Evolutionary conservation across 1,284 basidiomycete species (phyloP), one percentile per base, ranked within the genome.

Genomic region (Ganoderma sinense): DNA sequence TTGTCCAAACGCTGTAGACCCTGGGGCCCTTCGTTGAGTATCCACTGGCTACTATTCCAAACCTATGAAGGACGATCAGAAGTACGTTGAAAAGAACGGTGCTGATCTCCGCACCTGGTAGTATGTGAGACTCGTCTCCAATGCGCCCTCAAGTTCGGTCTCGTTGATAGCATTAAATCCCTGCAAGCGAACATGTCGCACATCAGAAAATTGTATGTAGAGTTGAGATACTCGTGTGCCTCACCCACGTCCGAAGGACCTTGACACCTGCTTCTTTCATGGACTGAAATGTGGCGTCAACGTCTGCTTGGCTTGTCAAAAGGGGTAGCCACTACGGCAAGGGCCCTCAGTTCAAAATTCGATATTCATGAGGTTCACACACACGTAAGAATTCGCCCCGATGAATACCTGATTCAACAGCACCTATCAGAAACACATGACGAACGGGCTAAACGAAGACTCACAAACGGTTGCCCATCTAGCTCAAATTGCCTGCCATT

Each of bases 1-100:
- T 86, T 86, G 75, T 93, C 91, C n/a, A 93, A 81, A 63, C 88
- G 89, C 71, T 90, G 87, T 58, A 93, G 81, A 40, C 91, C 91
- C 74, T 91, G 90, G 2, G 89, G 79, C 3, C 90, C 90, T 53
- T 85, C 84, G 72, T 93, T 92, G 23, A 87, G 75, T 7, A 74
- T 76, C 86, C 86, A 88, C 18, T 84, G 81, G 59, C 79, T 81
- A 43, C 83, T 83, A 62, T 87, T 85, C 87, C 87, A 88, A 20
- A 86, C 75, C 84, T 85, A 58, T 4, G 29, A 36, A 23, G 41
- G 16, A 33, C 16, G 39, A 48, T 71, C 4, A 20, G 48, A 29
- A 40, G 41, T 1, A n/a, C 14, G n/a, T 51, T 26, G 39, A 29
- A 39, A n/a, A n/a, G 20, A 10, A 26, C 26, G 14, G 26, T 41